Evolutionary conservation across 163 green algal species (phyloP).

Genomic region (Chlorella variabilis): DNA sequence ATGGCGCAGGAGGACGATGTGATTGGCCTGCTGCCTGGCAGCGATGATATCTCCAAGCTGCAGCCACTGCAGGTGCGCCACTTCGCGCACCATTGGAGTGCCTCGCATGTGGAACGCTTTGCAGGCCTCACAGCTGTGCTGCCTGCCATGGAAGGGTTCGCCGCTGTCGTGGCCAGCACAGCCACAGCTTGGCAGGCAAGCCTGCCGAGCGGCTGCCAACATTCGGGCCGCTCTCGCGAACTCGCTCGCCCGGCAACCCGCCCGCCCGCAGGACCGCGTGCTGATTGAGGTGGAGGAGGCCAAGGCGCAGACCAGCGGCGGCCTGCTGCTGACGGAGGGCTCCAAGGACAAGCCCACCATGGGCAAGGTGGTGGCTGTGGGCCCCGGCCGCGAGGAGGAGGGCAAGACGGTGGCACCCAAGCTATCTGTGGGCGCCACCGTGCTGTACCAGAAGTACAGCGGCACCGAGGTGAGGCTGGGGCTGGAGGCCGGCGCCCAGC

Average conservation of each 20-base stretch:
- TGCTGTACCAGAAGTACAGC: constrained; percentile 92
- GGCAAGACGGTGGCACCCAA: constrained; percentile 70
- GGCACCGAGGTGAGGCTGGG: constrained; percentile 85
- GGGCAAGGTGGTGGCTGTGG: constrained; percentile 80
- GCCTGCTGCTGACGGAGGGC: constrained; percentile 88
- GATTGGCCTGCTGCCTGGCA: constrained; percentile 67
- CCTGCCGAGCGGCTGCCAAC: too few species aligned
- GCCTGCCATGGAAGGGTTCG: too few species aligned
- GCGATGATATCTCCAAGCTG: constrained; percentile 68
- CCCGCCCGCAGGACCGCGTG: constrained; percentile 57
- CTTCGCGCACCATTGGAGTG: background rate
- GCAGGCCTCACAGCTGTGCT: too few species aligned
- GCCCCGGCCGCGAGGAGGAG: constrained; percentile 84
- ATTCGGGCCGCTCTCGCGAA: too few species aligned
- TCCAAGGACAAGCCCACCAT: constrained; percentile 92
- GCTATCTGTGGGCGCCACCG: constrained; percentile 79
- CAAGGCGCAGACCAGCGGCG: constrained; percentile 79
- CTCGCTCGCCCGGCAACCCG: too few species aligned
- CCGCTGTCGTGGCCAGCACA: too few species aligned
- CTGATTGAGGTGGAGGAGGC: constrained; percentile 82
- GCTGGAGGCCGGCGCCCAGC: too few species aligned
- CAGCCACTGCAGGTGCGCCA: constrained; percentile 66
- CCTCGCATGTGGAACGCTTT: too few species aligned
- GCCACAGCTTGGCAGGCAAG: too few species aligned
- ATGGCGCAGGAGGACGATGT: constrained; percentile 85